Evolutionary conservation across 1,139 yeast species (phyloP).

Genomic region (Geotrichum carabidarum): DNA sequence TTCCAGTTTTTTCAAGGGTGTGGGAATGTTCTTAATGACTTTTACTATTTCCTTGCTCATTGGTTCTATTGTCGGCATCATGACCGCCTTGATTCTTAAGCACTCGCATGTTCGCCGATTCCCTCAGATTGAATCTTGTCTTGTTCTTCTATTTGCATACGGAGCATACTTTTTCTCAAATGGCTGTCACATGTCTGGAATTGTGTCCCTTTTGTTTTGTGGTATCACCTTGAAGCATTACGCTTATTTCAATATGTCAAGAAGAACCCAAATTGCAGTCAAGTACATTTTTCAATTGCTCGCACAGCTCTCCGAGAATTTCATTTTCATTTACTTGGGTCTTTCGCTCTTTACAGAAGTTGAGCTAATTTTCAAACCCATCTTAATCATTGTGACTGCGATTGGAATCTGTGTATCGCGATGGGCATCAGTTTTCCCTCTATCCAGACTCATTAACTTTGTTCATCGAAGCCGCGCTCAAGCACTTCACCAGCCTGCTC

Average conservation of each 20-base stretch:
- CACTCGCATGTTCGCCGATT: slow-evolving; percentile 90
- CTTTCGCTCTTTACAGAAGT: slow-evolving; percentile 92
- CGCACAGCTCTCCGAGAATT: slow-evolving; percentile 94
- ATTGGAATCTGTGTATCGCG: slow-evolving; percentile 89
- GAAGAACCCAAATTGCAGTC: slow-evolving; percentile 94
- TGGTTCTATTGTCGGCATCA: slow-evolving; percentile 80
- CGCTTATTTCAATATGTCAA: slow-evolving; percentile 94
- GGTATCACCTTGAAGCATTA: slow-evolving; percentile 96
- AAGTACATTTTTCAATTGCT: slow-evolving; percentile 88
- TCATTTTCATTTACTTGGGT: slow-evolving; percentile 92
- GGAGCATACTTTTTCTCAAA: slow-evolving; percentile 96
- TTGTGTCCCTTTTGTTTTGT: slow-evolving; percentile 88
- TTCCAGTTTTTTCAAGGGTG: slow-evolving; percentile 82
- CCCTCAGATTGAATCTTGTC: slow-evolving; percentile 93
- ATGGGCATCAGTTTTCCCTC: slow-evolving; percentile 96
- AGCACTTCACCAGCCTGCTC: slow-evolving; percentile 39
- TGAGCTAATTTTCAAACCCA: slow-evolving; percentile 88
- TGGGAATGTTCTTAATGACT: slow-evolving; percentile 87
- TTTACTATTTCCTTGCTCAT: slow-evolving; percentile 89
- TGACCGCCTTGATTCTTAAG: slow-evolving; percentile 83
- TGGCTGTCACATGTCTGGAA: slow-evolving; percentile 99
- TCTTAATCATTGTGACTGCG: slow-evolving; percentile 83
- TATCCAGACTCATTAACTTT: slow-evolving; percentile 79
- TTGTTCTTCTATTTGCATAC: slow-evolving; percentile 85
- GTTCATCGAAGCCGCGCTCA: slow-evolving; percentile 53